phyloP scores from a whole-genome alignment of 2,329 filamentous ascomycete genomes.

The Aspergillus aculeatus region DNA sequence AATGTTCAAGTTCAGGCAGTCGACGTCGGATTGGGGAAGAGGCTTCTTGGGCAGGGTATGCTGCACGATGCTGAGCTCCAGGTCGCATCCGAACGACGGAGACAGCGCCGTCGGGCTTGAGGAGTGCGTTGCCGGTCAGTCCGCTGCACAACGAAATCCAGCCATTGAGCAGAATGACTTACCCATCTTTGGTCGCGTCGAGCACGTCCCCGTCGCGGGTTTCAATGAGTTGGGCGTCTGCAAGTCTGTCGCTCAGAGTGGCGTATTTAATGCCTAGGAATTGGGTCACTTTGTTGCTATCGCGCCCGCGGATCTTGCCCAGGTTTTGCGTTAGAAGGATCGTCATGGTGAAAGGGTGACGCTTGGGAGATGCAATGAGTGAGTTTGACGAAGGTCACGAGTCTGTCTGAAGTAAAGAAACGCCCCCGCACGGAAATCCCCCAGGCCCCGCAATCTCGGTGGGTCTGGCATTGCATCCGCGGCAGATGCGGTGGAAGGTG shows the following conservation, averaged over 20 bases:
- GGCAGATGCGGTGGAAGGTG: too few relatives aligned
- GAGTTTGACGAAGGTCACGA: not conserved
- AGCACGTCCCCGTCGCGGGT: slow-evolving; percentile 24
- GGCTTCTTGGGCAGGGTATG: slow-evolving; percentile 45
- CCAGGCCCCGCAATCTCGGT: not conserved
- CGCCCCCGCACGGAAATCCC: not conserved
- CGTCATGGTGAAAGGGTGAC: not conserved
- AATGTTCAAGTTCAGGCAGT: slow-evolving; percentile 56
- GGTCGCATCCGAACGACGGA: slow-evolving; percentile 42
- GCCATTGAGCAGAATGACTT: slow-evolving; percentile 1
- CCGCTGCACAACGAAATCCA: not conserved
- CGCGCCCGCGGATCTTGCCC: slow-evolving; percentile 29
- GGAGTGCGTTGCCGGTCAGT: not conserved
- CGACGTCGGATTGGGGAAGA: slow-evolving; percentile 44
- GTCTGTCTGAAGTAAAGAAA: not conserved
- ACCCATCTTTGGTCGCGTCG: slow-evolving; percentile 41
- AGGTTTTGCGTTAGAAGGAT: slow-evolving; percentile 17
- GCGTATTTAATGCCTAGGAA: slow-evolving; percentile 43
- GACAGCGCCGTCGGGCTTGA: slow-evolving; percentile 42
- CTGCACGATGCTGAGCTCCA: slow-evolving; percentile 52
- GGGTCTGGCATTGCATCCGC: too few relatives aligned
- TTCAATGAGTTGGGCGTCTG: slow-evolving; percentile 33
- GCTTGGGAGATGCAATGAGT: not conserved
- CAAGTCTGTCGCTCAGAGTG: slow-evolving; percentile 33
- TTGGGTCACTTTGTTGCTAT: slow-evolving; percentile 28